A percentile compares a stretch with the other conserved stretches of the same genome.
Evolutionary conservation across 2,329 filamentous ascomycete species (phyloP).

Genomic region (Pyrenochaeta sp.): DNA sequence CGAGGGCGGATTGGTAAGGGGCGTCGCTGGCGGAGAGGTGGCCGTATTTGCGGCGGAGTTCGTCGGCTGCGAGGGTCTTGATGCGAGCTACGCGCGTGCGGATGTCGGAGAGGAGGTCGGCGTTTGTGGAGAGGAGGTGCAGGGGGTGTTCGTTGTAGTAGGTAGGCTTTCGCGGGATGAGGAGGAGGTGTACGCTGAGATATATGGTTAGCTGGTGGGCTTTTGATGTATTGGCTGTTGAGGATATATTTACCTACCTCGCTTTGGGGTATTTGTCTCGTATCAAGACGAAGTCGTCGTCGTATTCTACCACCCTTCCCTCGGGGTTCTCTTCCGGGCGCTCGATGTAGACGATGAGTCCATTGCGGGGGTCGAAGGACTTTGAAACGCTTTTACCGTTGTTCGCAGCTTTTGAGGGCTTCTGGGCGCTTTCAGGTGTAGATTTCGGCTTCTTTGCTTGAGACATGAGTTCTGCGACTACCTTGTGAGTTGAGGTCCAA

Average conservation of each 20-base stretch:
- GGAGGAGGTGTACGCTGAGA: constrained; percentile 78
- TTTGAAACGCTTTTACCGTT: constrained; percentile 13
- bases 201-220: no score
- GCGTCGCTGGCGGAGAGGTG: constrained; percentile 68
- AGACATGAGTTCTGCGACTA: constrained; percentile 58
- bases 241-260: constrained; percentile 18
- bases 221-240: not conserved
- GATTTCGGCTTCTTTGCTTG: constrained; percentile 49
- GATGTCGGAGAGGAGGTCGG: constrained; percentile 71
- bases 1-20: constrained; percentile 64
- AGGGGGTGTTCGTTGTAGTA: constrained; percentile 75
- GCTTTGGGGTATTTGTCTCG: constrained; percentile 85
- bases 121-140: constrained; percentile 72
- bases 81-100: constrained; percentile 68
- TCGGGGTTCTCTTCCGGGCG: constrained; percentile 67
- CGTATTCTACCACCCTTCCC: constrained; percentile 69
- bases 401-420: constrained; percentile 23
- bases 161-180: constrained; percentile 75
- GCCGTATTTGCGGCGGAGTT: constrained; percentile 75
- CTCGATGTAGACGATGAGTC: constrained; percentile 70
- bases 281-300: constrained; percentile 76
- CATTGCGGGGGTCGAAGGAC: constrained; percentile 59
- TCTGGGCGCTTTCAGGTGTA: constrained; percentile 1
- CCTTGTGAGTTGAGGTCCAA: constrained; percentile 28
- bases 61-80: constrained; percentile 70